Base-by-base conservation (phyloP, 164 flowering plant species). In the Santalum album region DNA sequence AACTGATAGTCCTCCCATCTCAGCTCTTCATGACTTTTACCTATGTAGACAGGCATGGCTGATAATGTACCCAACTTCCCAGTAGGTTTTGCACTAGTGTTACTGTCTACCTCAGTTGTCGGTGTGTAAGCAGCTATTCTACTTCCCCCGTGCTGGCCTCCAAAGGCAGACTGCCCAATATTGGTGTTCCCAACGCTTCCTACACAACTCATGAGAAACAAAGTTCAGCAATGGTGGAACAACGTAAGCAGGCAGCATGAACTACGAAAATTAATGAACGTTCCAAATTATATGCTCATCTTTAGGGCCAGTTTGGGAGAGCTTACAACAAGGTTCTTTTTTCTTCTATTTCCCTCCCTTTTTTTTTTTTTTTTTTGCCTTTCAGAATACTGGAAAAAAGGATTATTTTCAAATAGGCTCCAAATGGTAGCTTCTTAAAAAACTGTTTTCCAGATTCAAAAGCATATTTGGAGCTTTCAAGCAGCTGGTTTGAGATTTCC, bases 1-100 rank as follows among this genome's bases (percentile, higher is more conserved):
- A 59, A 59, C 63, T 92, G 99, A 61, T 85, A 92, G 68, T 92
- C 99, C 60, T 89, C 99, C 99, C 99, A 92, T 62, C 97, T 75
- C 46, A 94, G 83, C 63, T 94, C 99, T 65, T 94, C 99, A 60
- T 87, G 97, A 69, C 95, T 83, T 71, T 94, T 94, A 22, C 85
- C 95, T 66, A 82, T 94, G 75, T 87, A 90, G 7, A 64, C 81
- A 38, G 95, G 84, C 99, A 94, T 94, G 26, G 96, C 99, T 11
- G 96, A 90, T 74, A 90, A 83, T 20, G 99, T 90, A 69, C 82
- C 96, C 63, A 94, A 76, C 74, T 83, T 94, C 43, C 81, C 95
- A 67, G 84, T 72, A 22, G 80, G 65, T 68, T 78, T 84, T 25
- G 78, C 49, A 64, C 76, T 66, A 59, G 63, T 59, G 62, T 67